These are phyloP conservation scores for Escallonia rubra DNA, from an alignment of 129 eudicot species.

Conservation along the genomic window DNA sequence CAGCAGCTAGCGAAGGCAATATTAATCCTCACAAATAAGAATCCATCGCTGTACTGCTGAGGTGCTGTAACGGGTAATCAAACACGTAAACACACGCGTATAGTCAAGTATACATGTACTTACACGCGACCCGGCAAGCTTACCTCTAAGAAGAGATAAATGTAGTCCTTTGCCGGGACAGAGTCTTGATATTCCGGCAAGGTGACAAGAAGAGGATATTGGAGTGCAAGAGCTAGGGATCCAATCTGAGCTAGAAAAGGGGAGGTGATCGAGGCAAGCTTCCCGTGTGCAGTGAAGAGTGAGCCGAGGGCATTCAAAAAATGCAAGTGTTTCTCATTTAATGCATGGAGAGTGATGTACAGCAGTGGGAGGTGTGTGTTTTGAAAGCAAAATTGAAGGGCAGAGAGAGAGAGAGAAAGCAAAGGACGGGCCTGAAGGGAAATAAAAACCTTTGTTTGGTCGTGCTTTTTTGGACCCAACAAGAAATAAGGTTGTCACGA, in stretches of 20 bases:
- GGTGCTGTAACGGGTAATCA: background rate
- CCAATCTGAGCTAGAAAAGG: conserved; percentile 5
- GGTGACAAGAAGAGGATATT: too few relatives aligned
- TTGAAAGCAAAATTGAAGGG: background rate
- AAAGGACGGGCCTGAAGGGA: conserved; percentile 1
- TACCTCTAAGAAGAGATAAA: too few relatives aligned
- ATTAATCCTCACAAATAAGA: background rate
- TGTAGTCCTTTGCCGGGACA: too few relatives aligned
- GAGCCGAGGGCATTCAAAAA: background rate
- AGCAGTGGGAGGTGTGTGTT: too few relatives aligned
- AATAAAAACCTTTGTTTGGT: background rate
- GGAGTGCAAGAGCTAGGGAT: background rate
- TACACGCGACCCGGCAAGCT: too few relatives aligned
- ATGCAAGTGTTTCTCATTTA: background rate
- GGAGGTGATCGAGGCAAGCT: conserved; percentile 1
- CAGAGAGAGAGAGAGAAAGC: conserved; percentile 2
- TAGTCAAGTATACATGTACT: background rate
- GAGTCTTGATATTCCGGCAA: too few relatives aligned
- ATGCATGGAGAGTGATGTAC: background rate
- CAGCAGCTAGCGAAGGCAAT: too few relatives aligned
- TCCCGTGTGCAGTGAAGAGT: conserved; percentile 5
- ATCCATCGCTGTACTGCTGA: too few relatives aligned
- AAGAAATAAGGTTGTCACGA: background rate
- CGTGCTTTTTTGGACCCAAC: background rate
- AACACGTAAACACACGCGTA: too few relatives aligned